These are phyloP conservation scores for Stevia rebaudiana DNA, from an alignment of 140 eudicot species.

Conservation along the genomic window DNA sequence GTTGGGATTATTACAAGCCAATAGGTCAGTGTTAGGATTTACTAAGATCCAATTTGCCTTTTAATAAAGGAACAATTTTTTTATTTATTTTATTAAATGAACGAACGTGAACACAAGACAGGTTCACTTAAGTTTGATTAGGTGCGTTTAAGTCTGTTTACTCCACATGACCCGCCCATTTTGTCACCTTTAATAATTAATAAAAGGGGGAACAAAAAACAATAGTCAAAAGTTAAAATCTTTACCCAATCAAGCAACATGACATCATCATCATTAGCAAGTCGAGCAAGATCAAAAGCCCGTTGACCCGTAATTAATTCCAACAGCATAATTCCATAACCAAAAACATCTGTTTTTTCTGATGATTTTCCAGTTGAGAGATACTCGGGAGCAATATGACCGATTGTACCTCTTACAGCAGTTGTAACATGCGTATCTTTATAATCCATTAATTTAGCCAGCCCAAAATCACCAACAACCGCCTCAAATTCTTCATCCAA, in stretches of 20 bases:
- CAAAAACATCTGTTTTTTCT: slow-evolving; percentile 64
- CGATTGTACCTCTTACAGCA: slow-evolving; percentile 61
- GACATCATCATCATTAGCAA: slow-evolving; percentile 66
- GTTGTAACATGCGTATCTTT: slow-evolving; percentile 61
- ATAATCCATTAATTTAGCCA: slow-evolving; percentile 53
- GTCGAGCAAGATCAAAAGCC: slow-evolving; percentile 68
- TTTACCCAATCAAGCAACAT: slow-evolving; percentile 74
- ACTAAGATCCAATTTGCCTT: no score
- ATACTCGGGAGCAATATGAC: slow-evolving; percentile 61
- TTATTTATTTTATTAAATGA: no score
- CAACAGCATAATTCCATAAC: slow-evolving; percentile 60
- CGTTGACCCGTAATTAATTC: slow-evolving; percentile 59
- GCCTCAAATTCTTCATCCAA: slow-evolving; percentile 62
- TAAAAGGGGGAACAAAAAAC: background rate
- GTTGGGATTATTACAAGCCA: no score
- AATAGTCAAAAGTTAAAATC: background rate
- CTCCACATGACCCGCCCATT: background rate
- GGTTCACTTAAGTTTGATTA: background rate
- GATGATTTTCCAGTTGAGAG: slow-evolving; percentile 60
- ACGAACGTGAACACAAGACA: background rate
- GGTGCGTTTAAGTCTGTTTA: no score
- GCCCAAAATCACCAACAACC: slow-evolving; percentile 60
- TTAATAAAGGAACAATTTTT: no score
- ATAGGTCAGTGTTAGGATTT: no score
- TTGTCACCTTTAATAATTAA: background rate